Conservation (phyloP, 805 yeast genomes). For the Scheffersomyces ergatensis region DNA sequence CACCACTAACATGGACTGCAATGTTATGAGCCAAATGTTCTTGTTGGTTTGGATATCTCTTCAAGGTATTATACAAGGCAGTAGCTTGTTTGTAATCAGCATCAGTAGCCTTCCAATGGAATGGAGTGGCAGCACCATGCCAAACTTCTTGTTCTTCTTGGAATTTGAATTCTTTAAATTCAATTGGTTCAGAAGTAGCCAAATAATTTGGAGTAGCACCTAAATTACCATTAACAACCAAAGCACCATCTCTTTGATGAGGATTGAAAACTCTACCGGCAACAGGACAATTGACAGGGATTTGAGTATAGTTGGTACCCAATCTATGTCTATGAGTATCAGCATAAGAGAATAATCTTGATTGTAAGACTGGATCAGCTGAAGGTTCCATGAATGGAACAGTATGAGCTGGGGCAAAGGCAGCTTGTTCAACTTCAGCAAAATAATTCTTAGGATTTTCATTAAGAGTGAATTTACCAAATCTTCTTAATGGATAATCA, state of each 20-base stretch:
- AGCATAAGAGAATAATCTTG: slow-evolving; percentile 71
- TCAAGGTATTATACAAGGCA: slow-evolving; percentile 74
- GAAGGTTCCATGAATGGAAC: slow-evolving; percentile 76
- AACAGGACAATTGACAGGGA: slow-evolving; percentile 86
- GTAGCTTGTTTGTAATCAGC: slow-evolving; percentile 81
- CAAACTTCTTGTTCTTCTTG: slow-evolving; percentile 76
- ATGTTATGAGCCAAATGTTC: slow-evolving; percentile 79
- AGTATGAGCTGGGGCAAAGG: slow-evolving; percentile 70
- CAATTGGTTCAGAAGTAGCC: slow-evolving; percentile 52
- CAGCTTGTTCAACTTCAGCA: slow-evolving; percentile 64
- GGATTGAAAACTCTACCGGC: slow-evolving; percentile 52
- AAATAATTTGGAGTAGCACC: slow-evolving; percentile 78
- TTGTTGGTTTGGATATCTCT: slow-evolving; percentile 79
- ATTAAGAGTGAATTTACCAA: slow-evolving; percentile 76
- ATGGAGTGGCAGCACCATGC: slow-evolving; percentile 79
- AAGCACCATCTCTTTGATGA: slow-evolving; percentile 79
- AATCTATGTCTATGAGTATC: slow-evolving; percentile 78
- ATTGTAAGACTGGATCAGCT: slow-evolving; percentile 75
- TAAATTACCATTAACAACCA: slow-evolving; percentile 60
- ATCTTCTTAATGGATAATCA: slow-evolving; percentile 81
- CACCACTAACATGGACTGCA: slow-evolving; percentile 68
- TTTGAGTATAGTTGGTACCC: slow-evolving; percentile 73
- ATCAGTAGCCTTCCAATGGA: slow-evolving; percentile 77
- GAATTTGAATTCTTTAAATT: slow-evolving; percentile 42
- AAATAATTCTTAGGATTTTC: slow-evolving; percentile 85